phyloP scores from a whole-genome alignment of 805 yeast genomes.

The Scheffersomyces ergatensis region DNA sequence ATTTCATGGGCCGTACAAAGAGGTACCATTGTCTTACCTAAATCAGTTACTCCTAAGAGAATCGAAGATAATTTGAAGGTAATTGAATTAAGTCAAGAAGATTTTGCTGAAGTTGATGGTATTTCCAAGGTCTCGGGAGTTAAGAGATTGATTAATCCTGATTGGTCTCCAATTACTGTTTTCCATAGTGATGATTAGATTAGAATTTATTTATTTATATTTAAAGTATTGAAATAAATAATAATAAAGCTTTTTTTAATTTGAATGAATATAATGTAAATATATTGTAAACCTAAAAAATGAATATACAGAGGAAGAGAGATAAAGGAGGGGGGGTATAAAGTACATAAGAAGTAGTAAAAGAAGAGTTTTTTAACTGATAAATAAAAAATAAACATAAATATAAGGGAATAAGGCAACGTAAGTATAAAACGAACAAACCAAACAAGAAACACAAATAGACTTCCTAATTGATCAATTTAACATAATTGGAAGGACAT shows the following conservation, averaged over 20 bases:
- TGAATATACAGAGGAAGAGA: not conserved
- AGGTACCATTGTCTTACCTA: slow-evolving; percentile 48
- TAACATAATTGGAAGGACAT: slow-evolving; percentile 93
- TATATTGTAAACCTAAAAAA: not conserved
- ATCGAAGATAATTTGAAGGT: slow-evolving; percentile 33
- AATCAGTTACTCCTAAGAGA: slow-evolving; percentile 27
- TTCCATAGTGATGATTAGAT: slow-evolving; percentile 5
- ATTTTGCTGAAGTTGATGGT: slow-evolving; percentile 26
- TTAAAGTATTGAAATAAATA: too few relatives aligned
- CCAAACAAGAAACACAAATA: too few relatives aligned
- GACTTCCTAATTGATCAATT: slow-evolving; percentile 55
- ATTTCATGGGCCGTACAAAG: slow-evolving; percentile 61
- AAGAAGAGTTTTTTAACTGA: too few relatives aligned
- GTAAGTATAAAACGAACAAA: not conserved
- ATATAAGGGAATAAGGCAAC: not conserved
- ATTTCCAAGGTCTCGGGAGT: slow-evolving; percentile 21
- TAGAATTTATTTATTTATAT: too few relatives aligned
- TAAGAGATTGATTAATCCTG: slow-evolving; percentile 34
- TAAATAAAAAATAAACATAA: too few relatives aligned
- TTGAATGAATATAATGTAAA: not conserved
- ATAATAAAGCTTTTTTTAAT: too few relatives aligned
- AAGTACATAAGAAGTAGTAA: not conserved
- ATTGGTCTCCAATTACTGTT: slow-evolving; percentile 21
- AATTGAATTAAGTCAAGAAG: slow-evolving; percentile 32
- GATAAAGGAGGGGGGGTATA: not conserved